Conservation (phyloP, 345 rosid genomes). For the Eutrema japonicum region DNA sequence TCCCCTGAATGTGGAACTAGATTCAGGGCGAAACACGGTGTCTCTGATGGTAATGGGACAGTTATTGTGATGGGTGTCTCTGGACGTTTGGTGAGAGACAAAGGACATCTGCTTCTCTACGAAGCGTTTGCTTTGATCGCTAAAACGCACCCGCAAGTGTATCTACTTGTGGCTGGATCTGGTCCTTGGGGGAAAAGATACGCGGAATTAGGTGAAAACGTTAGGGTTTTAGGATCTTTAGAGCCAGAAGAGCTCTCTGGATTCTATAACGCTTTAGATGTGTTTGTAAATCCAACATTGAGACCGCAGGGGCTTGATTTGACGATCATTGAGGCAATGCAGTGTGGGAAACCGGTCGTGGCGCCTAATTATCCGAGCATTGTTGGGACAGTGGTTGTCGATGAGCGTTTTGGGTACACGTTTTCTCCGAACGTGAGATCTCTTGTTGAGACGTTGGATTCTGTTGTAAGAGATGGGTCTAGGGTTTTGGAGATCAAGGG, state of each 20-base stretch:
- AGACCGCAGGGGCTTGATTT: slow-evolving; percentile 77
- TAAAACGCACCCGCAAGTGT: slow-evolving; percentile 47
- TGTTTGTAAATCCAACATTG: slow-evolving; percentile 74
- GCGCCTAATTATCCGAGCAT: slow-evolving; percentile 73
- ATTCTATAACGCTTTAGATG: slow-evolving; percentile 66
- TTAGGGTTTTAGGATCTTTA: slow-evolving; percentile 61
- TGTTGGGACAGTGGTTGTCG: slow-evolving; percentile 62
- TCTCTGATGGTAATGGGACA: slow-evolving; percentile 43
- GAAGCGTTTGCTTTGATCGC: slow-evolving; percentile 58
- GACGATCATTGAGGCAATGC: slow-evolving; percentile 76
- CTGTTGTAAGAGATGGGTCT: slow-evolving; percentile 56
- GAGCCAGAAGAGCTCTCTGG: slow-evolving; percentile 57
- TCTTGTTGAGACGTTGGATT: slow-evolving; percentile 57
- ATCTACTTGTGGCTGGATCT: slow-evolving; percentile 67
- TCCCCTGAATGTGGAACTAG: slow-evolving; percentile 48
- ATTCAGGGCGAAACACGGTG: slow-evolving; percentile 52
- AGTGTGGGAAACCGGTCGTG: slow-evolving; percentile 71
- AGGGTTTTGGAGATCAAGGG: slow-evolving; percentile 57
- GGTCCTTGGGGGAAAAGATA: slow-evolving; percentile 79
- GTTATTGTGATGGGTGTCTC: slow-evolving; percentile 70
- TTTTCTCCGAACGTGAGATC: slow-evolving; percentile 75
- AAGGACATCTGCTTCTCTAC: slow-evolving; percentile 71
- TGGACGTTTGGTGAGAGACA: slow-evolving; percentile 73
- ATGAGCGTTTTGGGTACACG: slow-evolving; percentile 59
- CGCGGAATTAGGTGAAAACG: slow-evolving; percentile 56